Evolutionary conservation across 2,329 filamentous ascomycete species (phyloP).

Genomic region (Venturia effusa): DNA sequence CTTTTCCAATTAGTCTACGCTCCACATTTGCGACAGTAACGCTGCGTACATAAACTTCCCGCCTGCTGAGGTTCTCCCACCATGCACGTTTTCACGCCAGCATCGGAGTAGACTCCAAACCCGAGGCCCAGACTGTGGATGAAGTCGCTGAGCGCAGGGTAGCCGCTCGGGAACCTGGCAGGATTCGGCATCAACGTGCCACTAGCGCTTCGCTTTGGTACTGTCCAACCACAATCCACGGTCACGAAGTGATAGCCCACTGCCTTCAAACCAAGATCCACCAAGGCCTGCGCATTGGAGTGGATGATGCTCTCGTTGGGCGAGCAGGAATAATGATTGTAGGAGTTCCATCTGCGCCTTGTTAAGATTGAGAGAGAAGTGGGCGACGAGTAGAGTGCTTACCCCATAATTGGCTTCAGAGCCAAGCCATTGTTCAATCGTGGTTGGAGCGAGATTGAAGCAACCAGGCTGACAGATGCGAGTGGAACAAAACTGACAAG

Average conservation of each 20-base stretch:
- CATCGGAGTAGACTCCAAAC: conserved; percentile 43
- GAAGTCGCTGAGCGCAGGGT: background rate
- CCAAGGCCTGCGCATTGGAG: conserved; percentile 20
- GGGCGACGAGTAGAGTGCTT: background rate
- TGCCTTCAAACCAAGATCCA: conserved; percentile 35
- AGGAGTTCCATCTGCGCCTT: background rate
- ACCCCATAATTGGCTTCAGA: background rate
- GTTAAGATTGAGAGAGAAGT: background rate
- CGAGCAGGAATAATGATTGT: background rate
- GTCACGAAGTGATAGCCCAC: conserved; percentile 40
- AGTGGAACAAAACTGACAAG: background rate
- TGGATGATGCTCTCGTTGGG: background rate
- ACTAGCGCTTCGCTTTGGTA: conserved; percentile 28
- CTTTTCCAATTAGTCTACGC: conserved; percentile 25
- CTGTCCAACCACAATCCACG: conserved; percentile 43
- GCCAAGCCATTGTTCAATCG: background rate
- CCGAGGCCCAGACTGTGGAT: conserved; percentile 38
- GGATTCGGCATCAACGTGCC: conserved; percentile 27
- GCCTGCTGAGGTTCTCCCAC: background rate
- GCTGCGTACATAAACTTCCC: conserved; percentile 17
- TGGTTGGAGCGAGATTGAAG: background rate
- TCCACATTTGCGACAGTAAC: too few relatives aligned
- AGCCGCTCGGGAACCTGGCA: conserved; percentile 19
- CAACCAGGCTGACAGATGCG: background rate
- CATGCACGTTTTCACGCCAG: conserved; percentile 21